Percentiles rank a stretch among this genome's conserved stretches.
phyloP scores from a whole-genome alignment of 2,329 filamentous ascomycete species.

The Daldinia sp. region DNA sequence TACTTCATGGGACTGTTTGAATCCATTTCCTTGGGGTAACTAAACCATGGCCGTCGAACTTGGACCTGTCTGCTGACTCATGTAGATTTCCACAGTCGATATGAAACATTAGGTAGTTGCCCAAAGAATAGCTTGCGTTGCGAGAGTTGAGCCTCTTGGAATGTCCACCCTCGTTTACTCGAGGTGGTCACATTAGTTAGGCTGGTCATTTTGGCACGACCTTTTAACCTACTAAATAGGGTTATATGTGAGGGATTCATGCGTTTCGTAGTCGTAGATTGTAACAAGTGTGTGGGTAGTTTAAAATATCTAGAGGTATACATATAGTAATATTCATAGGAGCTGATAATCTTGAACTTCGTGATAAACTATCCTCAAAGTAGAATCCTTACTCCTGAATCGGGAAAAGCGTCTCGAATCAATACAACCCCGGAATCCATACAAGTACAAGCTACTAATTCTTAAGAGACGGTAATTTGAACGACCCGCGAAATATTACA shows the following conservation, averaged over 20 bases:
- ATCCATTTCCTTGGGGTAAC: not conserved
- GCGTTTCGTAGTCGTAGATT: no score
- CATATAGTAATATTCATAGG: not conserved
- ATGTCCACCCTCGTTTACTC: not conserved
- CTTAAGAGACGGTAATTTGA: no score
- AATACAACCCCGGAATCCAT: not conserved
- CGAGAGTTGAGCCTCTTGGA: no score
- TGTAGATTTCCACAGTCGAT: not conserved
- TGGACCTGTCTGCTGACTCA: not conserved
- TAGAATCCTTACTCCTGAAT: not conserved
- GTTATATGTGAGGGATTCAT: no score
- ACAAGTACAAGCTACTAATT: no score
- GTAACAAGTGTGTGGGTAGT: no score
- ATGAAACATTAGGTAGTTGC: no score
- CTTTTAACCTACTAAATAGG: no score
- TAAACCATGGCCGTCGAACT: not conserved
- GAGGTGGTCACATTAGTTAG: no score
- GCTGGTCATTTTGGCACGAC: no score
- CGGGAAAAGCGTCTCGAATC: not conserved
- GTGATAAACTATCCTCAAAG: not conserved
- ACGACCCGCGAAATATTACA: no score
- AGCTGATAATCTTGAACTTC: not conserved
- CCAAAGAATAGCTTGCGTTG: no score
- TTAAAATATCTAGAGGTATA: not conserved
- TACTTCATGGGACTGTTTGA: not conserved